These are phyloP conservation scores for Cryptosporidium xiaoi DNA, from an alignment of 169 alveolate genomes.

Conservation along the genomic window DNA sequence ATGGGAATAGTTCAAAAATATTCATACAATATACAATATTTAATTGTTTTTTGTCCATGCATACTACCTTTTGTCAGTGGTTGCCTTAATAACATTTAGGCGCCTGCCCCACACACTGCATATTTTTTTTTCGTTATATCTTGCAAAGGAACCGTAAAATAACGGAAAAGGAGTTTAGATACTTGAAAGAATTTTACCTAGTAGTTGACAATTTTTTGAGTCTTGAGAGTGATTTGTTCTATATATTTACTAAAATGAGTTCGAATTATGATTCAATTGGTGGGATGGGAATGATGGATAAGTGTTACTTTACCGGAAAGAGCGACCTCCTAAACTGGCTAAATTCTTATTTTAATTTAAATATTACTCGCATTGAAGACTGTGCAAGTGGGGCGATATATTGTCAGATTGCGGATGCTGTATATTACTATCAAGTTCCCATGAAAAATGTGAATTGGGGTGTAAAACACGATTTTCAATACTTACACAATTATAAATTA, in stretches of 20 bases:
- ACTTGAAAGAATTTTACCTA: not conserved
- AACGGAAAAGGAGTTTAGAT: not conserved
- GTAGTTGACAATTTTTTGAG: not conserved
- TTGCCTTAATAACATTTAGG: constrained; percentile 2
- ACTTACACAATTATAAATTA: constrained; percentile 92
- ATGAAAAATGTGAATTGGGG: constrained; percentile 94
- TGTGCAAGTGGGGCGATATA: constrained; percentile 96
- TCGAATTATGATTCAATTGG: constrained; percentile 65
- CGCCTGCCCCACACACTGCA: constrained; percentile 75
- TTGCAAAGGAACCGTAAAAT: not conserved
- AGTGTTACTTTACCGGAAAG: constrained; percentile 87
- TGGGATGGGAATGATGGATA: constrained; percentile 89
- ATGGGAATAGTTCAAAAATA: not conserved
- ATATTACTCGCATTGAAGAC: constrained; percentile 92
- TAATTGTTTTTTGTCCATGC: no score
- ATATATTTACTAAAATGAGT: constrained; percentile 12
- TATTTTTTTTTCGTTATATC: constrained; percentile 14
- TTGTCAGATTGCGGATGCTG: constrained; percentile 92
- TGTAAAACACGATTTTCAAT: constrained; percentile 95
- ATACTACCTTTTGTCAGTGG: no score
- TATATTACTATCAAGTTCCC: constrained; percentile 85
- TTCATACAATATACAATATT: not conserved
- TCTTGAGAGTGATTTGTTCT: not conserved
- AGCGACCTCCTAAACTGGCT: constrained; percentile 92
- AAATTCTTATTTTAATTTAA: constrained; percentile 85